These are phyloP conservation scores for Thalassiosira mediterranea DNA, from an alignment of 352 stramenopile genomes.

Conservation along the genomic window DNA sequence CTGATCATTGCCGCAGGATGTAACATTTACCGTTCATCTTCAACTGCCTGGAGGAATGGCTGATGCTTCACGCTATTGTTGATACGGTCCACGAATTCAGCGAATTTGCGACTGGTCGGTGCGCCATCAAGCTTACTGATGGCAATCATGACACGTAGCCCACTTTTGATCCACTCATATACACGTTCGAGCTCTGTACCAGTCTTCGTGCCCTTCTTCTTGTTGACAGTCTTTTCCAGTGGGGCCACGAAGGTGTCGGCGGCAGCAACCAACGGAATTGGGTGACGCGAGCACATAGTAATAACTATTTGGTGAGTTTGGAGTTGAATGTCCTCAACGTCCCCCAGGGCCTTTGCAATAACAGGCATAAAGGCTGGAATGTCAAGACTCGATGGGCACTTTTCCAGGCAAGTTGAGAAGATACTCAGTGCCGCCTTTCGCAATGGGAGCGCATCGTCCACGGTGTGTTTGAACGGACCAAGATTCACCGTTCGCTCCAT, in stretches of 20 bases:
- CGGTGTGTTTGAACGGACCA: conserved; percentile 98
- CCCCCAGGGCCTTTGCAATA: conserved; percentile 90
- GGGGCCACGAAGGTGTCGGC: conserved; percentile 90
- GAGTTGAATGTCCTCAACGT: conserved; percentile 96
- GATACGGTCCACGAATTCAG: conserved; percentile 68
- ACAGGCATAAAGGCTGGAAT: conserved; percentile 91
- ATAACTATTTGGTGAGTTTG: conserved; percentile 96
- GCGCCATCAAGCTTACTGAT: conserved; percentile 68
- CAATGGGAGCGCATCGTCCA: conserved; percentile 88
- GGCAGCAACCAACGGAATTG: conserved; percentile 86
- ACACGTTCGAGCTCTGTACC: conserved; percentile 94
- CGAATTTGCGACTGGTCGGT: conserved; percentile 72
- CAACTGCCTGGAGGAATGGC: conserved; percentile 53
- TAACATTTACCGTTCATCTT: too few species aligned
- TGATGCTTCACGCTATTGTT: conserved; percentile 57
- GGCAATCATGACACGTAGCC: conserved; percentile 82
- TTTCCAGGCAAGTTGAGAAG: conserved; percentile 94
- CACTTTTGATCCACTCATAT: conserved; percentile 96
- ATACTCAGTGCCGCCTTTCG: conserved; percentile 92
- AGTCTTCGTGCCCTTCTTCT: conserved; percentile 95
- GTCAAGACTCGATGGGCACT: conserved; percentile 91
- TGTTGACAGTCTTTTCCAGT: conserved; percentile 95
- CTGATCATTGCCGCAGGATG: too few species aligned
- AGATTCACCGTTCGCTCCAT: conserved; percentile 96
- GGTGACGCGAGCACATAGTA: conserved; percentile 87